Evolutionary conservation across 495 filamentous ascomycete species (phyloP).

Genomic region (Pseudevernia furfuracea): DNA sequence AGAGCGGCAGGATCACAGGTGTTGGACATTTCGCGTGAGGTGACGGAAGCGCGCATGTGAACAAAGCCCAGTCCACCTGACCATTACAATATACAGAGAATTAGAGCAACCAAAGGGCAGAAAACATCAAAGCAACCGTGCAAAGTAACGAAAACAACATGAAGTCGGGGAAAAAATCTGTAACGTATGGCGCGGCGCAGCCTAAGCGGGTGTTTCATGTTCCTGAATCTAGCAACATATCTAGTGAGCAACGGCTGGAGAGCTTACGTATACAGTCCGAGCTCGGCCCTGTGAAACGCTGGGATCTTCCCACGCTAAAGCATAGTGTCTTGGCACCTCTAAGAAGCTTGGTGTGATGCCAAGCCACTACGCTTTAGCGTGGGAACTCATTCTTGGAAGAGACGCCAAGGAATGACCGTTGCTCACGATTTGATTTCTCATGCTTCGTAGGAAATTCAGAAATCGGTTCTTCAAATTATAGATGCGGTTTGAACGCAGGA

Average conservation of each 20-base stretch:
- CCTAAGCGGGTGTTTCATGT: not conserved
- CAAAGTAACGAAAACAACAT: not conserved
- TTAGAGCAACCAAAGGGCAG: not conserved
- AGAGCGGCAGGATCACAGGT: not conserved
- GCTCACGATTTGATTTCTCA: no score
- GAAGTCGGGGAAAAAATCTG: not conserved
- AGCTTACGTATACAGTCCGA: not conserved
- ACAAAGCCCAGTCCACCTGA: not conserved
- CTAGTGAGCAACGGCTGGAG: not conserved
- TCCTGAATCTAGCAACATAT: not conserved
- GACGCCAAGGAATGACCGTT: not conserved
- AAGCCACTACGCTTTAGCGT: no score
- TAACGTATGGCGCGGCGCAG: not conserved
- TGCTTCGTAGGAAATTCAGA: no score
- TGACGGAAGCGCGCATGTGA: not conserved
- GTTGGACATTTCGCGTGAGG: not conserved
- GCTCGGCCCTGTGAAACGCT: not conserved
- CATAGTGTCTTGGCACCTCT: no score
- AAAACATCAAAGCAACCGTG: not conserved
- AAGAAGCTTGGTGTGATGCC: no score
- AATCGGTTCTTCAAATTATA: no score
- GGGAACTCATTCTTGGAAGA: no score
- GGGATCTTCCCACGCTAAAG: no score
- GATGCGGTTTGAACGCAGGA: no score
- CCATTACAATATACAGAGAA: not conserved